Percentiles rank a stretch among this genome's conserved stretches.
phyloP scores from a whole-genome alignment of 306 rosid species.

The Cicer yamashitae region DNA sequence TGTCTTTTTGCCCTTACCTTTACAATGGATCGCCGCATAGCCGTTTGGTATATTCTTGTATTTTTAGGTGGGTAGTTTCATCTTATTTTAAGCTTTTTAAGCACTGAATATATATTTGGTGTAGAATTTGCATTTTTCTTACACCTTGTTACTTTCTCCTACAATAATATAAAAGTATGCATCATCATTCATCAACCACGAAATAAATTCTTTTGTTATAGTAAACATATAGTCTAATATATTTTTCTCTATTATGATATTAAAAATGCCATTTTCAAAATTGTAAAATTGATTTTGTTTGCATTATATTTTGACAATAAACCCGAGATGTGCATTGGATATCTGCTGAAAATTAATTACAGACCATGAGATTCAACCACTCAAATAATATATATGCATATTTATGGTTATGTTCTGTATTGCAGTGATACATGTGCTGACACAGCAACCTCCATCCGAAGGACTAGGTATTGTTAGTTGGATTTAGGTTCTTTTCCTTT shows the following conservation, averaged over 20 bases:
- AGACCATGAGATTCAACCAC: constrained; percentile 28
- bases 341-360: constrained; percentile 28
- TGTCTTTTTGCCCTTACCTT: constrained; percentile 71
- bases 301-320: constrained; percentile 25
- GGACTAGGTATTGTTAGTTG: constrained; percentile 65
- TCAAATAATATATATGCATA: constrained; percentile 2
- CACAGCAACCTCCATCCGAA: constrained; percentile 79
- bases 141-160: constrained; percentile 24
- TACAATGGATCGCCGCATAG: constrained; percentile 78
- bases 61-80: constrained; percentile 68
- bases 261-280: constrained; percentile 5
- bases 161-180: constrained; percentile 18
- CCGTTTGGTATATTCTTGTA: constrained; percentile 71
- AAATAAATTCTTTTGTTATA: not conserved
- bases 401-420: constrained; percentile 38
- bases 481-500: constrained; percentile 38
- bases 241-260: constrained; percentile 13
- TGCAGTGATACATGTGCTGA: constrained; percentile 74
- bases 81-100: constrained; percentile 22
- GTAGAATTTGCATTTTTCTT: constrained; percentile 1
- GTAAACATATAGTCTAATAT: constrained; percentile 1
- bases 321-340: constrained; percentile 7
- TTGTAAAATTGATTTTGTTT: constrained; percentile 29
- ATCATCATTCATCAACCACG: not conserved
- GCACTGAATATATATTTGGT: not conserved